Conservation (phyloP, 345 rosid genomes). For the Isatis tinctoria region DNA sequence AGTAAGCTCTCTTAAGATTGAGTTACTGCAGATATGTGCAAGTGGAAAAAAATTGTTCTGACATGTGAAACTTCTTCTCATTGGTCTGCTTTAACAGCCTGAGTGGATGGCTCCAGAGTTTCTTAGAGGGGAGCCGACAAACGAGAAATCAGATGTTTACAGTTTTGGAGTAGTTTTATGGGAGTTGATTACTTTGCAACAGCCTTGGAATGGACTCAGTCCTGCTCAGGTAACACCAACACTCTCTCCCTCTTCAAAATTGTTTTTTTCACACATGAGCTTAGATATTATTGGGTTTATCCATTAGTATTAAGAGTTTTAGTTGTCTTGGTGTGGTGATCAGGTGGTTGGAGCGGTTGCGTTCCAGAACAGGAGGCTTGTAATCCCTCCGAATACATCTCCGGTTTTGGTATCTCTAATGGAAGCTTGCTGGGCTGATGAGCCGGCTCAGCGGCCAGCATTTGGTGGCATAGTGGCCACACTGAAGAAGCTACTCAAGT, state of each 20-base stretch:
- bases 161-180: constrained; percentile 92
- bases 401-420: constrained; percentile 75
- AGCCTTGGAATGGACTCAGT: constrained; percentile 93
- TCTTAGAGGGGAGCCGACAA: constrained; percentile 94
- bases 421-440: constrained; percentile 97
- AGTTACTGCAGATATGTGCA: constrained; percentile 13
- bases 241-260: neutral
- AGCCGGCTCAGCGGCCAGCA: constrained; percentile 74
- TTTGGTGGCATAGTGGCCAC: constrained; percentile 59
- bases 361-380: constrained; percentile 89
- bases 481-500: constrained; percentile 76
- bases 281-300: neutral
- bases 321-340: constrained; percentile 1
- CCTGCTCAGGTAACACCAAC: constrained; percentile 73
- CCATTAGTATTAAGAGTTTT: neutral
- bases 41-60: constrained; percentile 23
- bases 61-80: constrained; percentile 37
- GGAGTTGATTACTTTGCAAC: constrained; percentile 89
- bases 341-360: constrained; percentile 99
- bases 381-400: constrained; percentile 69
- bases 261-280: neutral
- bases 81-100: constrained; percentile 63
- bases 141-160: constrained; percentile 93
- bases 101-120: constrained; percentile 99
- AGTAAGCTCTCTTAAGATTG: constrained; percentile 42